Conservation (phyloP, 1,139 yeast species). For the Sugiyamaella pinicola region DNA sequence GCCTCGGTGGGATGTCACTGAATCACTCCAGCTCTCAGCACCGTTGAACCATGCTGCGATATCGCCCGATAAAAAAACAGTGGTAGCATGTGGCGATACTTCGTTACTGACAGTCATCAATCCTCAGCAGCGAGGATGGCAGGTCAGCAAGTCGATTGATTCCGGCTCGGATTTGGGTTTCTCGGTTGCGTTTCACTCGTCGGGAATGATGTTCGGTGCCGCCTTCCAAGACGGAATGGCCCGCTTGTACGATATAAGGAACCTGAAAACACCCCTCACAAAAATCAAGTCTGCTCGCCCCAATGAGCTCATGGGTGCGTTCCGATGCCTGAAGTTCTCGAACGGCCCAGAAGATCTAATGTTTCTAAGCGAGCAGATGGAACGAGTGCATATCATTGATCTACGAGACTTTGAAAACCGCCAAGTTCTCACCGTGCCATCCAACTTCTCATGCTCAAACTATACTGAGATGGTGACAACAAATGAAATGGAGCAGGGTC, state of each 20-base stretch:
- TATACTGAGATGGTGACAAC: conserved; percentile 21
- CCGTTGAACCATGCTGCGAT: conserved; percentile 63
- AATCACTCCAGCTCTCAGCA: conserved; percentile 50
- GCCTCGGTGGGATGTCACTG: conserved; percentile 47
- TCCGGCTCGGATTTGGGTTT: conserved; percentile 79
- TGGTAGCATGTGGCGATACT: conserved; percentile 63
- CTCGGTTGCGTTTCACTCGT: conserved; percentile 74
- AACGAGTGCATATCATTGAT: conserved; percentile 81
- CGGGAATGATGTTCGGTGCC: conserved; percentile 72
- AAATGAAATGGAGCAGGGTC: conserved; percentile 17
- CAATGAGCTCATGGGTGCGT: conserved; percentile 51
- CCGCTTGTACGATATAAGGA: conserved; percentile 73
- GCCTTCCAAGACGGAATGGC: conserved; percentile 87
- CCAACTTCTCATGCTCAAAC: conserved; percentile 20
- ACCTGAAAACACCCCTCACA: conserved; percentile 46
- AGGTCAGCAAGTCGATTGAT: conserved; percentile 44
- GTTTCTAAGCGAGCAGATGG: conserved; percentile 80
- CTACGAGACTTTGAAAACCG: conserved; percentile 71
- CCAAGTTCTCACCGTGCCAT: conserved; percentile 67
- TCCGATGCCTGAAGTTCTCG: conserved; percentile 69
- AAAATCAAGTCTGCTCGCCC: conserved; percentile 45
- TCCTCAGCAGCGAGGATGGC: conserved; percentile 43
- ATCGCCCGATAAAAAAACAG: conserved; percentile 57
- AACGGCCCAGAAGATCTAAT: conserved; percentile 73
- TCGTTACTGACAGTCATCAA: conserved; percentile 54